Evolutionary conservation across 257 asterid species (phyloP).

Genomic region (Penstemon barbatus): DNA sequence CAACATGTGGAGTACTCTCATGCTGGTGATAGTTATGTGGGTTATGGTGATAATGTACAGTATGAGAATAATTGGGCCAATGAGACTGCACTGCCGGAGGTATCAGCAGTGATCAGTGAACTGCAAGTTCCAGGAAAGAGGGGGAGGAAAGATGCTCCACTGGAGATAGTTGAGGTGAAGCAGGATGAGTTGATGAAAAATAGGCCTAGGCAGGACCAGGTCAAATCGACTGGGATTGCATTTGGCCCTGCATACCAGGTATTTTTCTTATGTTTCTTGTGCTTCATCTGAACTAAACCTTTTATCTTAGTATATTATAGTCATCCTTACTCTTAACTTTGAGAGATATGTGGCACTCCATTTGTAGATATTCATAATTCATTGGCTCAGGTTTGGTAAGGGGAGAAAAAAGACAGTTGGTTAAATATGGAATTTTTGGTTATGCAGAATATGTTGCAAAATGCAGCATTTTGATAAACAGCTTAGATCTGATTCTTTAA

Average conservation of each 20-base stretch:
- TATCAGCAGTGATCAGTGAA: constrained; percentile 38
- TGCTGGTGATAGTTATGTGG: constrained; percentile 38
- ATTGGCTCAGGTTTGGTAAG: constrained; percentile 4
- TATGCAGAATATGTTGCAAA: constrained; percentile 7
- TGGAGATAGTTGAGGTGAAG: constrained; percentile 73
- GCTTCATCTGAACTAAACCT: not conserved
- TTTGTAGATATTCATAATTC: not conserved
- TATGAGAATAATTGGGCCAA: constrained; percentile 48
- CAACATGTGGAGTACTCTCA: constrained; percentile 35
- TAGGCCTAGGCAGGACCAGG: constrained; percentile 91
- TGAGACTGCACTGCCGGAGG: constrained; percentile 40
- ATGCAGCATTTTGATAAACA: too few relatives aligned
- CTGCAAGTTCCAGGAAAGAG: constrained; percentile 54
- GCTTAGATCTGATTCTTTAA: too few relatives aligned
- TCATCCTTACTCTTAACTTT: not conserved
- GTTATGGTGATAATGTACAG: constrained; percentile 39
- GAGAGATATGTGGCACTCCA: not conserved
- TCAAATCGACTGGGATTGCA: constrained; percentile 79
- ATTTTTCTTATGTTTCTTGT: constrained; percentile 14
- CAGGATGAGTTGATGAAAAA: constrained; percentile 95
- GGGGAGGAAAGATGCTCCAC: constrained; percentile 68
- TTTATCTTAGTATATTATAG: not conserved
- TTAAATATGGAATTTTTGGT: not conserved
- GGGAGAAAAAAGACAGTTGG: not conserved
- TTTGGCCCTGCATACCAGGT: constrained; percentile 96